Conservation (phyloP, 2,329 filamentous ascomycete species). For the Botrytis squamosa region DNA sequence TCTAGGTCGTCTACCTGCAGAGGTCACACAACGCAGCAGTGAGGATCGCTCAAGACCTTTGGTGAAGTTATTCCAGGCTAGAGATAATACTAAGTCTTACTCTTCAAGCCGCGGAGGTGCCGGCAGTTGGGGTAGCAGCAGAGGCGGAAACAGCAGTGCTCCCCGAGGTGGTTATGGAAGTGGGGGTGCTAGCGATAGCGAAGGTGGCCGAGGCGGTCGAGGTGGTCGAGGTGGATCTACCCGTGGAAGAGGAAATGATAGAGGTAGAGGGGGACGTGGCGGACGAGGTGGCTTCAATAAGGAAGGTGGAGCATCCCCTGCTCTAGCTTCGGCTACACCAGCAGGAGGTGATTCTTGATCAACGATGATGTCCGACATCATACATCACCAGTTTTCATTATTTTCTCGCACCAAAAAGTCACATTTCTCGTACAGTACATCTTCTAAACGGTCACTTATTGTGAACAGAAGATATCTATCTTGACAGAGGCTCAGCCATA, state of each 20-base stretch:
- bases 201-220: slow-evolving; percentile 55
- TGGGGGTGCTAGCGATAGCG: slow-evolving; percentile 75
- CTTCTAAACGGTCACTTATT: slow-evolving; percentile 37
- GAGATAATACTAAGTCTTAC: slow-evolving; percentile 53
- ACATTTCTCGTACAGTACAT: slow-evolving; percentile 37
- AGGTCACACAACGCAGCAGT: slow-evolving; percentile 68
- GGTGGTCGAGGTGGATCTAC: slow-evolving; percentile 58
- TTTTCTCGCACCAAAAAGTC: slow-evolving; percentile 36
- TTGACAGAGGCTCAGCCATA: slow-evolving; percentile 25
- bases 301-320: slow-evolving; percentile 48
- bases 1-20: slow-evolving; percentile 69
- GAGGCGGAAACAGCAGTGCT: slow-evolving; percentile 57
- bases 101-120: slow-evolving; percentile 60
- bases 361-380: slow-evolving; percentile 4
- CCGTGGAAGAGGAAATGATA: slow-evolving; percentile 52
- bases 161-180: slow-evolving; percentile 77
- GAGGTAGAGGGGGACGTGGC: slow-evolving; percentile 57
- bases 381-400: slow-evolving; percentile 27
- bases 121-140: slow-evolving; percentile 65
- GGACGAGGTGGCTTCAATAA: slow-evolving; percentile 57
- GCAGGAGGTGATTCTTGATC: slow-evolving; percentile 36
- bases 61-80: slow-evolving; percentile 79
- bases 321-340: slow-evolving; percentile 52
- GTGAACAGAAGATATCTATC: slow-evolving; percentile 34
- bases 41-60: slow-evolving; percentile 77